Evolutionary conservation across 257 asterid species (phyloP), one percentile per base, ranked within the genome.

Genomic region (Penstemon newberryi): DNA sequence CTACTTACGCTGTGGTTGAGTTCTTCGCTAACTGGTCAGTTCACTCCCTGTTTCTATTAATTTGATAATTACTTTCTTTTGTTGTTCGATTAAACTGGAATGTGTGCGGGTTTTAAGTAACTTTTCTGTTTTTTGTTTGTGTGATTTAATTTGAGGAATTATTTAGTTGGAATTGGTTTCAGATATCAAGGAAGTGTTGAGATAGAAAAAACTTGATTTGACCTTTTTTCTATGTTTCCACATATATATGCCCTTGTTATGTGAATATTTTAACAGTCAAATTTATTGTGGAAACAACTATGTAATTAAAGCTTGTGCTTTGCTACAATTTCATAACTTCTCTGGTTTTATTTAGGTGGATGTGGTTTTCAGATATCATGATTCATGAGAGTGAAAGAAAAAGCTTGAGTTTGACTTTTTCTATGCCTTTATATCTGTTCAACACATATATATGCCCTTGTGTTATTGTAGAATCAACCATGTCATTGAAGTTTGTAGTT

Each of bases 21-120:
- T 92, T 92, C 83, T 92, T 81, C 70, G 98, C 98, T 41, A 83
- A 86, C 73, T 92, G 98, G 98, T 92, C 61, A 77, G 88, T 71
- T 54, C 38, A 15, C 12, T 1, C 44, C 10, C 36, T 52, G 3
- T 13, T 19, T 42, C 39, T 39, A 12, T 6, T 10, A 58, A 38
- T 55, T 10, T 65, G 8, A 44, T 44, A 25, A 25, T 5, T 3
- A 3, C 4, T 18, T 60, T 12, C 6, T 44, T 42, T 62, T 43
- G 41, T 61, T 43, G 47, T 61, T 19, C 45, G 12, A 36, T 62
- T 62, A 3, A 1, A 7, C 18, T n/a, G 36, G 33, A 25, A 25
- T 25, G 33, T 25, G 3, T 46, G 8, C 3, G 1, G 51, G 4
- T 46, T 46, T 8, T 46, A 46, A 46, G 8, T 5, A 8, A 25